These are phyloP conservation scores for Thymus mandschuricus DNA, from an alignment of 257 asterid species.

Conservation along the genomic window DNA sequence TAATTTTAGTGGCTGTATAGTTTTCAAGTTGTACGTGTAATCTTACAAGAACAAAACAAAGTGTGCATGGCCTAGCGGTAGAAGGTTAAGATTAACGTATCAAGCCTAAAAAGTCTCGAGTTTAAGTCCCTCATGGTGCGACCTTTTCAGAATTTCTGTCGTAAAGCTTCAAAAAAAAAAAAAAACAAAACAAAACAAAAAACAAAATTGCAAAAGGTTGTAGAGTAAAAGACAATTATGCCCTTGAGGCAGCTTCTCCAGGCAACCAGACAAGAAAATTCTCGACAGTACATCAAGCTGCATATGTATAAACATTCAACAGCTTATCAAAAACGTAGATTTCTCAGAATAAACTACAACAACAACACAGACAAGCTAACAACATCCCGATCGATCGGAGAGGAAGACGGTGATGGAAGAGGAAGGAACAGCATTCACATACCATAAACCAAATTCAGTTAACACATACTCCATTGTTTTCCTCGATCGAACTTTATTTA, in stretches of 20 bases:
- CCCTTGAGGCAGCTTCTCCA: neutral
- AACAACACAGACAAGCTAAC: neutral
- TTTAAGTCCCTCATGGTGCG: no score
- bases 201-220: no score
- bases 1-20: no score
- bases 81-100: no score
- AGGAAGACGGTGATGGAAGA: neutral
- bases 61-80: no score
- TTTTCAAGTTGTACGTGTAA: no score
- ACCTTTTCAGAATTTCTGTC: no score
- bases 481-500: constrained; percentile 22
- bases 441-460: neutral
- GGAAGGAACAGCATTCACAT: constrained; percentile 2
- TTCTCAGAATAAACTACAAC: neutral
- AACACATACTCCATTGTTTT: neutral
- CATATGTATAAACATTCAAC: neutral
- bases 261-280: neutral
- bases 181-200: no score
- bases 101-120: no score
- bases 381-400: neutral
- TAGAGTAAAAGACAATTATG: no score
- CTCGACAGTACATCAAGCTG: neutral
- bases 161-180: no score
- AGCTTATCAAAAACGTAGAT: neutral
- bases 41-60: no score